phyloP scores from a whole-genome alignment of 495 filamentous ascomycete genomes.

The Penicillium herquei region DNA sequence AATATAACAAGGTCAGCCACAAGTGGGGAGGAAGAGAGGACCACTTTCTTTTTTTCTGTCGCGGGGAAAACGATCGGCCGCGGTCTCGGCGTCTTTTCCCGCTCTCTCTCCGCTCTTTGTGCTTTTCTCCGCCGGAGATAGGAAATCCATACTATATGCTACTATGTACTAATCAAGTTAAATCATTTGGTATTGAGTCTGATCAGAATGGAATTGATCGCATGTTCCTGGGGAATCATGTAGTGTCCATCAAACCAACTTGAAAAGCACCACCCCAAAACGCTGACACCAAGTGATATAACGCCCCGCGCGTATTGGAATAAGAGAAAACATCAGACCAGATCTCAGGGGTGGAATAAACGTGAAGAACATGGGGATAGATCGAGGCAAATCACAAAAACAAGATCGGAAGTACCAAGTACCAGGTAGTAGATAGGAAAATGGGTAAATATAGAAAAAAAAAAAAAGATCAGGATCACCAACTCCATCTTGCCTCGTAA shows the following conservation, averaged over 20 bases:
- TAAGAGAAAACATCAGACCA: constrained; percentile 1
- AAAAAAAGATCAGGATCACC: constrained; percentile 25
- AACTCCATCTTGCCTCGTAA: constrained; percentile 34
- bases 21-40: constrained; percentile 7
- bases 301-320: constrained; percentile 15
- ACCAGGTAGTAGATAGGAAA: background rate
- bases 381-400: background rate
- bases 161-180: background rate
- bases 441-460: constrained; percentile 4
- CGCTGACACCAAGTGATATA: constrained; percentile 3
- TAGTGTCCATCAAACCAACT: constrained; percentile 29
- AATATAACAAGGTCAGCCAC: background rate
- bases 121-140: constrained; percentile 11
- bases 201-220: constrained; percentile 1
- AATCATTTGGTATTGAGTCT: background rate
- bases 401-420: background rate
- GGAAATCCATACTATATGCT: background rate
- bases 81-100: constrained; percentile 18
- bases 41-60: constrained; percentile 4
- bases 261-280: constrained; percentile 26
- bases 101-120: constrained; percentile 5
- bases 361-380: background rate
- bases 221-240: constrained; percentile 21
- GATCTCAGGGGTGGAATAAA: background rate
- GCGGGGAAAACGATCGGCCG: constrained; percentile 22